Conservation (phyloP, 306 rosid genomes). For the Heteromeles arbutifolia region DNA sequence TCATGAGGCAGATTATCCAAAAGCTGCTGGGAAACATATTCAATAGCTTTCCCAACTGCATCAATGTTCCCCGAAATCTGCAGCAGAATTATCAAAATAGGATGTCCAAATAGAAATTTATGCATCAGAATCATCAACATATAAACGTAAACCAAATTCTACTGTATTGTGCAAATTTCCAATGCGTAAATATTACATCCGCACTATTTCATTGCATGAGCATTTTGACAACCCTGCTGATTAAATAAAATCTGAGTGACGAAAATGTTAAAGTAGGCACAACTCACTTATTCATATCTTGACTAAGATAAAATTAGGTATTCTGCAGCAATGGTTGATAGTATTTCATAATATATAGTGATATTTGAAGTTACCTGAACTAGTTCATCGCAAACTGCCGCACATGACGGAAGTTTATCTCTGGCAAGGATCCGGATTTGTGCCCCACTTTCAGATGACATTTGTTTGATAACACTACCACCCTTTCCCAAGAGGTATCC, state of each 20-base stretch:
- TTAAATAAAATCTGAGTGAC: not conserved
- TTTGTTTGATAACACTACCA: constrained; percentile 80
- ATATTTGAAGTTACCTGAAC: constrained; percentile 64
- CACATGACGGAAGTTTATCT: constrained; percentile 76
- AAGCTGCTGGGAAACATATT: constrained; percentile 60
- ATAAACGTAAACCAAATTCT: not conserved
- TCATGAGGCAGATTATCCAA: constrained; percentile 61
- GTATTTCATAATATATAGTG: not conserved
- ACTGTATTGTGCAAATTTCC: not conserved
- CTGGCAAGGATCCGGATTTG: constrained; percentile 80
- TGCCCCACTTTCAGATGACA: constrained; percentile 86
- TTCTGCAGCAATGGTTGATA: not conserved
- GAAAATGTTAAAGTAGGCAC: not conserved
- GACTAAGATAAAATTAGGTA: not conserved
- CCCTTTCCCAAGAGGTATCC: constrained; percentile 92
- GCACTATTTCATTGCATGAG: not conserved
- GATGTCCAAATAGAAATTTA: not conserved
- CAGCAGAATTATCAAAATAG: constrained; percentile 18
- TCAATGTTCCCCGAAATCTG: constrained; percentile 75
- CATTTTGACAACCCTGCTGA: not conserved
- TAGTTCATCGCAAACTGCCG: constrained; percentile 55
- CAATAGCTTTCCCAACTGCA: constrained; percentile 80
- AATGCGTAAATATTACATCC: constrained; percentile 1
- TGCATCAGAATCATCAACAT: constrained; percentile 27
- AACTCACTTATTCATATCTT: not conserved